phyloP scores from a whole-genome alignment of 2,329 filamentous ascomycete species.

The Aspergillus amoenus region DNA sequence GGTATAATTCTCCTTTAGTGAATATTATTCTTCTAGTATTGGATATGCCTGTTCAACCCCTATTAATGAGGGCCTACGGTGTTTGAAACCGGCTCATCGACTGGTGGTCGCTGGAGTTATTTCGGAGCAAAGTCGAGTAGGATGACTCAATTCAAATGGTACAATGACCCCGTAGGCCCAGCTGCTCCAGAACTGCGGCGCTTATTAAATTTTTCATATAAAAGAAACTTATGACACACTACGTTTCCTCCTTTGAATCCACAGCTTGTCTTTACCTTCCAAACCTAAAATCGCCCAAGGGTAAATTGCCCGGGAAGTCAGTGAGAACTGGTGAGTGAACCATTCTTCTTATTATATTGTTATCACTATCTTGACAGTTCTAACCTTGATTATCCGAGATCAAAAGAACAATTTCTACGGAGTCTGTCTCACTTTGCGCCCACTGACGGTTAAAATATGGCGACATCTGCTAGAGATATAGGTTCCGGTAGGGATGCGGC shows the following conservation, averaged over 20 bases:
- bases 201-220: slow-evolving; percentile 6
- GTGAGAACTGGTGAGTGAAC: not conserved
- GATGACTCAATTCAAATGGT: not conserved
- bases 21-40: not conserved
- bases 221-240: not conserved
- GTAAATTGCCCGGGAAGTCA: not conserved
- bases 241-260: not conserved
- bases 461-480: slow-evolving; percentile 37
- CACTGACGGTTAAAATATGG: slow-evolving; percentile 12
- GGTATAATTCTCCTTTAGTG: not conserved
- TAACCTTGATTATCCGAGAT: not conserved
- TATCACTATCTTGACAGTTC: not conserved
- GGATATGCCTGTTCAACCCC: not conserved
- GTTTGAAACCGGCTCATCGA: not conserved
- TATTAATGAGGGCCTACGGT: not conserved
- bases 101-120: not conserved
- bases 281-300: not conserved
- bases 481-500: slow-evolving; percentile 28
- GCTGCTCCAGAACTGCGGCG: not conserved
- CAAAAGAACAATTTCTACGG: not conserved
- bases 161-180: not conserved
- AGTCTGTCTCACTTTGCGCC: not conserved
- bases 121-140: not conserved
- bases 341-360: not conserved
- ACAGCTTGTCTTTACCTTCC: not conserved